These are phyloP conservation scores for Suzukiozyma palmioleophila DNA, from an alignment of 1,139 yeast species.

Conservation along the genomic window DNA sequence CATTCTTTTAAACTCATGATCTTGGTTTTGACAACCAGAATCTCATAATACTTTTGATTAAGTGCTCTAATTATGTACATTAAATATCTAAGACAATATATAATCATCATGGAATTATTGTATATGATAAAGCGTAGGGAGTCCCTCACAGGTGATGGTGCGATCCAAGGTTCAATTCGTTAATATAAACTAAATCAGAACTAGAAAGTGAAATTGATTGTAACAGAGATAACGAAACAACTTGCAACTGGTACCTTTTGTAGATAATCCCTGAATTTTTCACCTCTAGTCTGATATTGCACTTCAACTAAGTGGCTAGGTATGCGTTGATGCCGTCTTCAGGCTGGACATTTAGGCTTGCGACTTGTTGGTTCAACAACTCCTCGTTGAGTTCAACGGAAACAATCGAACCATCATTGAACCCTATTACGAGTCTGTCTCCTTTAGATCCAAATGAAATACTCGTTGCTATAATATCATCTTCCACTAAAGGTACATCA, in stretches of 20 bases:
- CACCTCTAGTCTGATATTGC: too few species aligned
- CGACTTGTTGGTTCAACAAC: constrained; percentile 6
- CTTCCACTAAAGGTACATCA: constrained; percentile 14
- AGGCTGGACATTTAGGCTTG: neutral
- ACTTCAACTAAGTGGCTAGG: neutral
- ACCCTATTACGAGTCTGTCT: constrained; percentile 19
- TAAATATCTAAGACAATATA: constrained; percentile 5
- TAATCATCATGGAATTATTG: constrained; percentile 6
- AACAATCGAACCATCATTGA: constrained; percentile 21
- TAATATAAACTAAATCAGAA: too few species aligned
- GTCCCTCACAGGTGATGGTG: too few species aligned
- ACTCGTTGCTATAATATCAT: constrained; percentile 12
- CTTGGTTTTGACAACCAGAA: constrained; percentile 1
- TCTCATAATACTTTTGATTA: neutral
- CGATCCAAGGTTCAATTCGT: too few species aligned
- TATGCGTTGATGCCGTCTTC: constrained; percentile 1
- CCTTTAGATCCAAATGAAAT: constrained; percentile 22
- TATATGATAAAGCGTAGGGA: too few species aligned
- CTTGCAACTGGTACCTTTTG: too few species aligned
- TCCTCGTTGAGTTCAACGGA: constrained; percentile 17
- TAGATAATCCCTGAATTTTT: too few species aligned
- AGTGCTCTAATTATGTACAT: constrained; percentile 12
- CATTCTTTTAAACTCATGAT: constrained; percentile 5
- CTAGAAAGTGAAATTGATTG: too few species aligned
- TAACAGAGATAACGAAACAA: too few species aligned